Conservation (phyloP, 768 basidiomycete genomes). For the Nidula microcarpa region DNA sequence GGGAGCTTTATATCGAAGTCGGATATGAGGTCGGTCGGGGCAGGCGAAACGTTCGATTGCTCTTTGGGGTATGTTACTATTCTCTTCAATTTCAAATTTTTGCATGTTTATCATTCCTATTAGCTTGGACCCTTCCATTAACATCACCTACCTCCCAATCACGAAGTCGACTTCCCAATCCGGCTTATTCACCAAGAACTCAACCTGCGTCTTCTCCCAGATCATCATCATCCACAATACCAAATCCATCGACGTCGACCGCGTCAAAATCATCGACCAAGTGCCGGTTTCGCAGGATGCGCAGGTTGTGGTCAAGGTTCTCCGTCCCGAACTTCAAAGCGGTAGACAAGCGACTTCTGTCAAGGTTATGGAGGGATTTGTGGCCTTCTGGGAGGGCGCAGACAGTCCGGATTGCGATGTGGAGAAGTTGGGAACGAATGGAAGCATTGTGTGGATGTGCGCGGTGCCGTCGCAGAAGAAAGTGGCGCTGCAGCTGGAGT, state of each 20-base stretch:
- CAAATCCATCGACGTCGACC: conserved; percentile 17
- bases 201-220: conserved; percentile 23
- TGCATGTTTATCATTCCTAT: background rate
- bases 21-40: conserved; percentile 26
- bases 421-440: conserved; percentile 23
- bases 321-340: conserved; percentile 19
- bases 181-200: conserved; percentile 29
- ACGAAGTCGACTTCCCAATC: conserved; percentile 25
- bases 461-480: conserved; percentile 23
- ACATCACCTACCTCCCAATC: conserved; percentile 32
- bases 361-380: conserved; percentile 16
- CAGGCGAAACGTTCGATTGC: conserved; percentile 35
- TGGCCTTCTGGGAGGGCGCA: conserved; percentile 27
- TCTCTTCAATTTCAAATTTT: background rate
- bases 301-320: conserved; percentile 24
- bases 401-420: conserved; percentile 16
- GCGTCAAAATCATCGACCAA: conserved; percentile 30
- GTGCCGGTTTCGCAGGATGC: conserved; percentile 30
- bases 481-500: conserved; percentile 23
- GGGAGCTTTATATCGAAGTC: conserved; percentile 37
- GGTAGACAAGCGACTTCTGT: conserved; percentile 9
- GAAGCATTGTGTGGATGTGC: conserved; percentile 32
- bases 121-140: conserved; percentile 35
- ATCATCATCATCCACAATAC: conserved; percentile 34
- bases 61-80: conserved; percentile 28